Evolutionary conservation across 2,329 filamentous ascomycete genomes (phyloP), one percentile per base, ranked within the genome.

Genomic region (Curvularia lunata): DNA sequence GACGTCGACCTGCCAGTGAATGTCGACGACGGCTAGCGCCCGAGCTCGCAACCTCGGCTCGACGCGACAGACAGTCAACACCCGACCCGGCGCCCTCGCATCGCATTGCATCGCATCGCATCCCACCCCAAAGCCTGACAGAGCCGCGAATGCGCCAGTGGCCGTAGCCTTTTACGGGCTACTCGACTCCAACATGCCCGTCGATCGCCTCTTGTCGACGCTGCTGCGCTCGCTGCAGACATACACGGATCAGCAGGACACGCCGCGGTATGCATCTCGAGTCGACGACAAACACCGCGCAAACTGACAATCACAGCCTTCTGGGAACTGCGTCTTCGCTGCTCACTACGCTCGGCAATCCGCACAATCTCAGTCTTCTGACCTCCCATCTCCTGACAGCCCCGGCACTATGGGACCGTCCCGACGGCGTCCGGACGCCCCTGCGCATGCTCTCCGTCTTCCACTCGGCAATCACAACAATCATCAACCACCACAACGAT

Each of bases 301-400:
- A 50, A 55, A 56, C 67, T 73, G 25, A 72, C 63, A 13, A 52
- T 21, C 19, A 45, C 60, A 75, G 77, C 59, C 77, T 88, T 30
- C 82, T 90, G 69, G 86, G 84, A 62, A 89, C 87, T 43, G 90
- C 89, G 16, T 83, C 85, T 18, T 85, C 86, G 38, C 84, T 92
- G 28, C 82, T 93, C 54, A 85, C 87, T 16, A 85, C 85, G 48
- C 85, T 92, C 51, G 86, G 86, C 60, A 92, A 92, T 70, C 89
- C 89, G 13, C 83, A 91, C 55, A 93, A 93, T 74, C 82, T 92
- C 68, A 85, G 86, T 40, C 82, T 92, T 12, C 82, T 92, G 52
- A 90, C 89, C 0, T 88, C 88, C 25, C 89, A 92, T 64, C 82
- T 92, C 5, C 83, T 92, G 45, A 85, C 84, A 1, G 88, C 90